Evolutionary conservation across 2,329 filamentous ascomycete genomes (phyloP).

Genomic region (Fusarium proliferatum): DNA sequence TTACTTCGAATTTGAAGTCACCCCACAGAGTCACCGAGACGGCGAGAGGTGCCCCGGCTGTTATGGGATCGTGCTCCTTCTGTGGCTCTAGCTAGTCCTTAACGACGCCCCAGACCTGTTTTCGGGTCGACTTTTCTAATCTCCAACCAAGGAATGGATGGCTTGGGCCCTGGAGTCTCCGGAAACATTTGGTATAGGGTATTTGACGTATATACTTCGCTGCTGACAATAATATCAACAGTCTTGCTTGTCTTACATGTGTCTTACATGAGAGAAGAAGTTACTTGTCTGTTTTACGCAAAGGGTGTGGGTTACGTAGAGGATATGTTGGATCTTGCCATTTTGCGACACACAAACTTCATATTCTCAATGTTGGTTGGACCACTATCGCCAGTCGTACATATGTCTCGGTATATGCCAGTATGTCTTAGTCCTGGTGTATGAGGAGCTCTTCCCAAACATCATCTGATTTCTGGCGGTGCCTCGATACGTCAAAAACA

Average conservation of each 20-base stretch:
- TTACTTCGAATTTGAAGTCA: constrained; percentile 12
- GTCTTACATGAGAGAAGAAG: background rate
- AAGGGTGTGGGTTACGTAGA: background rate
- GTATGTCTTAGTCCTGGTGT: background rate
- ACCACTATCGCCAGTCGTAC: background rate
- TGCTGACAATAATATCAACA: constrained; percentile 6
- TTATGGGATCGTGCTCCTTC: background rate
- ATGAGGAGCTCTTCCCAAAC: background rate
- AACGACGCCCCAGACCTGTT: background rate
- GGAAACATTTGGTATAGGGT: background rate
- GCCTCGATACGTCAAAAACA: background rate
- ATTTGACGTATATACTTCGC: background rate
- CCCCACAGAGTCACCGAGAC: constrained; percentile 28
- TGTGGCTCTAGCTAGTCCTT: background rate
- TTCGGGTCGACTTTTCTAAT: background rate
- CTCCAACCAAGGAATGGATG: background rate
- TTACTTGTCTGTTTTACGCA: background rate
- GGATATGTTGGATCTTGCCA: background rate
- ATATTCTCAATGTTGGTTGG: background rate
- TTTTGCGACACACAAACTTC: background rate
- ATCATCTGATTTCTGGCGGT: background rate
- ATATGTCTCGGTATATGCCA: background rate
- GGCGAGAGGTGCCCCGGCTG: constrained; percentile 6
- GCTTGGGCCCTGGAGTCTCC: constrained; percentile 8
- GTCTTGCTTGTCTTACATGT: background rate